A percentile compares a stretch with the other conserved stretches of the same genome.
These are phyloP conservation scores for Nectriaceae sp. DNA, from an alignment of 2,329 filamentous ascomycete species.

Conservation along the genomic window DNA sequence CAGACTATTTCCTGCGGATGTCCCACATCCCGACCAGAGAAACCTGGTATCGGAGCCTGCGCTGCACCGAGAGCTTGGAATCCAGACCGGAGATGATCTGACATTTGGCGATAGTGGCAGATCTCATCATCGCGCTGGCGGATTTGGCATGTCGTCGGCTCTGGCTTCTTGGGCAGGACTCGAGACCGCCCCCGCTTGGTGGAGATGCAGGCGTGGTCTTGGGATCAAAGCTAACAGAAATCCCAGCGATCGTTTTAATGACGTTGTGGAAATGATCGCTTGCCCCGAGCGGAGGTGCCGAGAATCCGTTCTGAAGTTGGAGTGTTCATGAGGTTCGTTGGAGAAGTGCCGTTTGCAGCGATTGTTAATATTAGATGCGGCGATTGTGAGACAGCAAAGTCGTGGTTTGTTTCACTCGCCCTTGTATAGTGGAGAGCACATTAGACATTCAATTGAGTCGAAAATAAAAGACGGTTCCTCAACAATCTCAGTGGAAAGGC, in stretches of 20 bases:
- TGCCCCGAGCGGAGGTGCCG: background rate
- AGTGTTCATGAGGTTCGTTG: background rate
- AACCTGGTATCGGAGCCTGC: background rate
- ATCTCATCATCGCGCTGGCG: constrained; percentile 13
- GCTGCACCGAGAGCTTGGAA: constrained; percentile 2
- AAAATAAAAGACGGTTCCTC: no score
- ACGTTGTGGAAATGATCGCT: background rate
- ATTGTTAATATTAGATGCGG: constrained; percentile 7
- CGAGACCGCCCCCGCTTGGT: background rate
- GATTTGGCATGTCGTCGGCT: background rate
- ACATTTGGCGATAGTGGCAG: background rate
- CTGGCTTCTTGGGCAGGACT: background rate
- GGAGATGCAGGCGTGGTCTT: no score
- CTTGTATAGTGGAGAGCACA: constrained; percentile 16
- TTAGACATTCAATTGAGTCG: constrained; percentile 4
- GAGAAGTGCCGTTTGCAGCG: constrained; percentile 17
- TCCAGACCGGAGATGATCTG: constrained; percentile 14
- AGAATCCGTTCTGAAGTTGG: background rate
- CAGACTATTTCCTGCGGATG: constrained; percentile 16
- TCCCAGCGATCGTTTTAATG: background rate
- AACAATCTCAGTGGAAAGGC: background rate
- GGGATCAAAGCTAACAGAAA: no score
- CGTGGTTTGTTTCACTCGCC: constrained; percentile 17
- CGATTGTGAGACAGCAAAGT: constrained; percentile 19
- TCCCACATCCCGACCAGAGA: constrained; percentile 3